Percentiles rank a stretch among this genome's conserved stretches.
These are phyloP conservation scores for Beauveria sp. DNA, from an alignment of 2,329 filamentous ascomycete genomes.

Conservation along the genomic window DNA sequence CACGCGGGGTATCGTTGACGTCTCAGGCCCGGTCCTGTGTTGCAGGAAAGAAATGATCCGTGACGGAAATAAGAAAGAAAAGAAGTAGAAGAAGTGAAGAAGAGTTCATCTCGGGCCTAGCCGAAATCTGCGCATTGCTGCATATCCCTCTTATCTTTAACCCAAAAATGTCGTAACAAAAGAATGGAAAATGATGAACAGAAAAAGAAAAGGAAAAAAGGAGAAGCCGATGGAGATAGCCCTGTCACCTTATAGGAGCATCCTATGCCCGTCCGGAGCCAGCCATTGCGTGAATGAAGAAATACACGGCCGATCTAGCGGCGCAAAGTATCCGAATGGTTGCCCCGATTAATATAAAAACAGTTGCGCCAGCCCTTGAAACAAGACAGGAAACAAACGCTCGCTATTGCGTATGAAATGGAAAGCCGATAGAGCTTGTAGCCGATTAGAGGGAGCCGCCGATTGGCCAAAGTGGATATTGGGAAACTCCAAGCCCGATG, in stretches of 20 bases:
- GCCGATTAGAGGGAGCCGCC: slow-evolving; percentile 15
- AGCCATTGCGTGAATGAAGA: slow-evolving; percentile 45
- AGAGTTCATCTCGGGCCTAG: slow-evolving; percentile 39
- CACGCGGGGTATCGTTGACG: slow-evolving; percentile 7
- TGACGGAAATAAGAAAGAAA: slow-evolving; percentile 20
- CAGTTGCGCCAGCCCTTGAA: slow-evolving; percentile 18
- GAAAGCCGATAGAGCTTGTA: slow-evolving; percentile 27
- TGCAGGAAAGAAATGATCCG: slow-evolving; percentile 3
- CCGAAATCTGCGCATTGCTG: slow-evolving; percentile 55
- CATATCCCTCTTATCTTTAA: slow-evolving; percentile 50
- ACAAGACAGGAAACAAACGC: slow-evolving; percentile 19
- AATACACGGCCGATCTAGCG: slow-evolving; percentile 42
- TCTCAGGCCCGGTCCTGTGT: slow-evolving; percentile 2
- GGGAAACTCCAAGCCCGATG: slow-evolving; percentile 36
- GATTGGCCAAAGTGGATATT: slow-evolving; percentile 26
- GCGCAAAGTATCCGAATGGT: slow-evolving; percentile 26
- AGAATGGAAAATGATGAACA: slow-evolving; percentile 23
- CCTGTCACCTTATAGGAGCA: slow-evolving; percentile 47
- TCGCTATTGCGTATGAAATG: slow-evolving; percentile 31
- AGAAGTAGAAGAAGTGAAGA: slow-evolving; percentile 32
- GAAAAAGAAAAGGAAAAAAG: slow-evolving; percentile 20
- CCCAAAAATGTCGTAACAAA: slow-evolving; percentile 22
- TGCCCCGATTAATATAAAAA: slow-evolving; percentile 24
- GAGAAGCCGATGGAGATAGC: slow-evolving; percentile 36
- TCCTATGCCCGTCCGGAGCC: slow-evolving; percentile 41